Percentiles rank a stretch among this genome's conserved stretches.
Evolutionary conservation across 768 basidiomycete species (phyloP).

Genomic region (Mycena kentingensis): DNA sequence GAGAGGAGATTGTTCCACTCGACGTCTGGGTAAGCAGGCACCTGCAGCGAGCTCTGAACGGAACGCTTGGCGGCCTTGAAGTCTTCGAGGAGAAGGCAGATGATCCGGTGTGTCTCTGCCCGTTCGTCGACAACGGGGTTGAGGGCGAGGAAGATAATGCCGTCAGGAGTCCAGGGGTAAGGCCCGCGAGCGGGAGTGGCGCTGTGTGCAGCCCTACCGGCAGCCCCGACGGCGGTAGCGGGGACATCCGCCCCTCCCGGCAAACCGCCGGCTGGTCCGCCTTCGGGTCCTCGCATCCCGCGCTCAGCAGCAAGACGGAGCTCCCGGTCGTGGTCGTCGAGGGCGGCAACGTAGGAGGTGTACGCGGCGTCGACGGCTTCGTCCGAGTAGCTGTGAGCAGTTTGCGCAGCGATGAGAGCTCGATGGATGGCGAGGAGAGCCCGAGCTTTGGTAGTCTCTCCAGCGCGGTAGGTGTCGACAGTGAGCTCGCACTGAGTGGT

Average conservation of each 20-base stretch:
- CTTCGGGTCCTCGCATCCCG: not conserved
- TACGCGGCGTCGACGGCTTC: constrained; percentile 1
- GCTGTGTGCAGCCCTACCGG: no score
- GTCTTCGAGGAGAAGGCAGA: not conserved
- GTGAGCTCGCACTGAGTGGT: constrained; percentile 1
- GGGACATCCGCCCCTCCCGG: not conserved
- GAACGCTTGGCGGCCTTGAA: not conserved
- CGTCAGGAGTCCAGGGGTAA: not conserved
- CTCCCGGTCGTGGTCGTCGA: constrained; percentile 4
- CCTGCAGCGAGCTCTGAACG: not conserved
- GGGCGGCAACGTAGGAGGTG: not conserved
- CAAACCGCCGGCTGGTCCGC: not conserved
- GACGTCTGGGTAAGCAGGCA: not conserved
- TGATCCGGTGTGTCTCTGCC: not conserved
- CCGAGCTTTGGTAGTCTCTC: not conserved
- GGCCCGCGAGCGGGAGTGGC: not conserved
- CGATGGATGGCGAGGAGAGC: constrained; percentile 1
- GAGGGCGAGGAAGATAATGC: not conserved
- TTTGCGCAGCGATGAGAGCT: not conserved
- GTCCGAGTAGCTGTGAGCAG: not conserved
- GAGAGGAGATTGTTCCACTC: not conserved
- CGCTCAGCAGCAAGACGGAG: not conserved
- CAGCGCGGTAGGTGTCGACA: constrained; percentile 1
- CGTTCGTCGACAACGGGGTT: not conserved
- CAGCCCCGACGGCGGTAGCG: not conserved